Base-by-base conservation (phyloP, 495 filamentous ascomycete species). In the Bacidia rubella region DNA sequence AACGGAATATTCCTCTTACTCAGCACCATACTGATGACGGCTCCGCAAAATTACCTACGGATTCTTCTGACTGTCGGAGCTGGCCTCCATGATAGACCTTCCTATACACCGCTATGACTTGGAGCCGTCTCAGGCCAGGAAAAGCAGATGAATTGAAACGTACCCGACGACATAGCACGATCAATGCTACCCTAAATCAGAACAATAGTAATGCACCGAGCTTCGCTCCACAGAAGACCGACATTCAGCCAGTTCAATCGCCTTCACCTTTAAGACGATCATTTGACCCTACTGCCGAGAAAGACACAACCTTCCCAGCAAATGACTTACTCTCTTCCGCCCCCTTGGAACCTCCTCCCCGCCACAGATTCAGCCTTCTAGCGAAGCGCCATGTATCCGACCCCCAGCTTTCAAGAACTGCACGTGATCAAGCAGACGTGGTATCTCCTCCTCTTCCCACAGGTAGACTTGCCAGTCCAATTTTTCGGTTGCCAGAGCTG, bases 331-430 rank as follows among this genome's bases (percentile, higher is more conserved):
- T 15, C 5, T 35, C 29, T 35, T 35, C 29, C 15, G 15, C 15
- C 29, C 5, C 5, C 15, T 15, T 35, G 15, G 29, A 35, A 15
- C 29, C 29, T 35, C 29, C 29, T 35, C 29, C 49, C 70, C 58
- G 71, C 63, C 75, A 82, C 54, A 82, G 90, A 29, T 96, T 96
- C 64, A 92, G 84, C 63, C 81, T 96, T 68, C 76, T 95, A 68
- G 87, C 83, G 64, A 83, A 94, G 61, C 82, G 90, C 46, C 86
- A 96, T 78, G 89, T 87, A 45, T 95, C 90, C 15, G 92, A 98
- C 66, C 86, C 92, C 44, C 88, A 95, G 62, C 72, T 96, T 48
- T 87, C 87, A 10, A 67, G 74, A 49, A 86, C 82, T 60, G 84
- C 85, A 41, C 88, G 82, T 64, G 77, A 84, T 51, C 83, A 86